Percentiles rank a stretch among this genome's conserved stretches.
phyloP scores from a whole-genome alignment of 2,329 filamentous ascomycete species.

The Teratosphaeria gauchensis region DNA sequence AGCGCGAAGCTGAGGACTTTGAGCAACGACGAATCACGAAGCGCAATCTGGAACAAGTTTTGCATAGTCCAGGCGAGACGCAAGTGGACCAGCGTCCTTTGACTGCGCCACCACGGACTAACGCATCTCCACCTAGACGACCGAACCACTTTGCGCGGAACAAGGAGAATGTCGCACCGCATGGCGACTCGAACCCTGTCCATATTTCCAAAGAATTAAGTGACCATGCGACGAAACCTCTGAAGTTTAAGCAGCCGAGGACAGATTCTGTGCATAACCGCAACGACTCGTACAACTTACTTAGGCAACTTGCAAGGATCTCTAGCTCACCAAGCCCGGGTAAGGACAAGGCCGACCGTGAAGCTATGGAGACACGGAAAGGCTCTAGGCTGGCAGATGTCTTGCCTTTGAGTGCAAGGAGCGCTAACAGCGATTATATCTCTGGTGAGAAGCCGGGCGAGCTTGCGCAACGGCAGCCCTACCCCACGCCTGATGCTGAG shows the following conservation, averaged over 20 bases:
- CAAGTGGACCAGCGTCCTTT: not conserved
- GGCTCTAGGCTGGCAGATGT: not conserved
- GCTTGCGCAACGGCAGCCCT: not conserved
- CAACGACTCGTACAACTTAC: constrained; percentile 36
- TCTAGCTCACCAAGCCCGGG: constrained; percentile 39
- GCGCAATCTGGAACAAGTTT: constrained; percentile 4
- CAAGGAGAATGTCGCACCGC: constrained; percentile 21
- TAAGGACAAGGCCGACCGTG: constrained; percentile 9
- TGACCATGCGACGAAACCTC: constrained; percentile 6
- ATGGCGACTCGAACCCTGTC: constrained; percentile 8
- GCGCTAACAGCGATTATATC: constrained; percentile 1
- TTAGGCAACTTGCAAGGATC: constrained; percentile 36
- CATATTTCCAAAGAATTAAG: constrained; percentile 10
- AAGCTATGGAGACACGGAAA: not conserved
- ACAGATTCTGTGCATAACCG: constrained; percentile 20
- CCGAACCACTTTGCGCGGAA: constrained; percentile 18
- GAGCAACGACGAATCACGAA: constrained; percentile 18
- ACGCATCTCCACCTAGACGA: not conserved
- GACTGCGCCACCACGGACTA: constrained; percentile 1
- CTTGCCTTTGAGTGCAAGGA: constrained; percentile 1
- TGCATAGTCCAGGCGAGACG: not conserved
- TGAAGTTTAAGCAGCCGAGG: constrained; percentile 18
- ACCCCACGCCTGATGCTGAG: not conserved
- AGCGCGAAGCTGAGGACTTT: constrained; percentile 31
- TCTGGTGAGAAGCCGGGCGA: not conserved